Evolutionary conservation across 768 basidiomycete species (phyloP).

Genomic region (Pilatotrama ljubarskyi): DNA sequence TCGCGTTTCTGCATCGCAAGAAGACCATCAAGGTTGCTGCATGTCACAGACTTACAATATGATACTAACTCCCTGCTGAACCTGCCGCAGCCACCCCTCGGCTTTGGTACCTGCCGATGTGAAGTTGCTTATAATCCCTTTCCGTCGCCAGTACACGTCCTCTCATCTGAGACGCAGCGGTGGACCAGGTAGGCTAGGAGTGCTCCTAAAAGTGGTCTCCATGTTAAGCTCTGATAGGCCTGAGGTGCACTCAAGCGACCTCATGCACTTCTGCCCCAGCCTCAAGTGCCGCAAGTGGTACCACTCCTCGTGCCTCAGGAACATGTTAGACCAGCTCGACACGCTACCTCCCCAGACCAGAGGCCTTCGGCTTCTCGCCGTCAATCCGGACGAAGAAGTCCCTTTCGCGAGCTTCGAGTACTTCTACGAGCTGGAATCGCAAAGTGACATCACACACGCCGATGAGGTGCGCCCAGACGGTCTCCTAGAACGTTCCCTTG

Average conservation of each 20-base stretch:
- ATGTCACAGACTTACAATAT: background rate
- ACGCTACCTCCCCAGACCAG: slow-evolving; percentile 1
- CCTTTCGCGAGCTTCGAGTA: slow-evolving; percentile 8
- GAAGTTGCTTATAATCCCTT: slow-evolving; percentile 12
- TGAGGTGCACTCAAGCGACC: background rate
- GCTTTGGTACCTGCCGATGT: slow-evolving; percentile 13
- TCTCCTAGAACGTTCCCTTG: background rate
- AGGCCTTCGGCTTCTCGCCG: slow-evolving; percentile 21
- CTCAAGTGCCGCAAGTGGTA: slow-evolving; percentile 23
- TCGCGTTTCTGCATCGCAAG: background rate
- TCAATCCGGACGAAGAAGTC: slow-evolving; percentile 17
- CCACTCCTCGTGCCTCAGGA: slow-evolving; percentile 14
- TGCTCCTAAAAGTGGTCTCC: too few relatives aligned
- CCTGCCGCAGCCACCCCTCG: slow-evolving; percentile 5
- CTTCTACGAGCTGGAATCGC: slow-evolving; percentile 12
- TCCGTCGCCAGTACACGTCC: background rate
- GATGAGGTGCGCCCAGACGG: background rate
- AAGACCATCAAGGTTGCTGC: slow-evolving; percentile 8
- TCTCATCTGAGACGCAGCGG: too few relatives aligned
- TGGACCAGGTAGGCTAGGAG: too few relatives aligned
- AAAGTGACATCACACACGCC: background rate
- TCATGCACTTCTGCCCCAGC: slow-evolving; percentile 26
- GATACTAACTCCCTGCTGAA: background rate
- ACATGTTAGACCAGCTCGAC: background rate
- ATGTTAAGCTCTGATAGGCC: background rate